Evolutionary conservation across 306 rosid species (phyloP), one percentile per base, ranked within the genome.

Genomic region (Lupinus albus): DNA sequence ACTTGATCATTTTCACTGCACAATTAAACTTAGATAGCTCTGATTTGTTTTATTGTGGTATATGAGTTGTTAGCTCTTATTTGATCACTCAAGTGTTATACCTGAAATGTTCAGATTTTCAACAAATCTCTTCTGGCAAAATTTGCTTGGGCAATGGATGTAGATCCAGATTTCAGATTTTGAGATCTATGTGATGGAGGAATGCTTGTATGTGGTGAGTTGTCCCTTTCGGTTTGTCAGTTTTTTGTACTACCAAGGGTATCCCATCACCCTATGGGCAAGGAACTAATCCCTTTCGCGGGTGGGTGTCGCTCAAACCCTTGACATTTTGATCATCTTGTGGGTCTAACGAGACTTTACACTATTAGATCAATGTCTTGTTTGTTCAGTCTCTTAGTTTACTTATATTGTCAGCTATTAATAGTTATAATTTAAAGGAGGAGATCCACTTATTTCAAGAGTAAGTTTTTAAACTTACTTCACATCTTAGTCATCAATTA

Each of bases 91-190:
- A 36, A 6, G 6, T 35, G 48, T 59, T 59, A 45, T 20, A 25
- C 30, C 14, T 60, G 65, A 5, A 60, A 15, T 38, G 9, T 3
- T 11, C 84, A 86, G 91, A 84, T 84, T 35, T 86, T 86, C 83
- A 84, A 83, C 78, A 86, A 86, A 78, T 74, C 88, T 56, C 86
- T 81, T 61, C 70, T 86, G 61, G 88, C 85, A 2, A 86, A 86
- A 78, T 86, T 86, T 70, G 69, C 82, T 30, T 86, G 91, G 91
- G 81, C 91, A 64, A 86, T 84, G 91, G 86, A 79, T 25, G 91
- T 86, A 8, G 88, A 81, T 50, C 88, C 86, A 0, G 88, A 84
- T 58, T 86, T 86, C 83, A 84, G 86, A 84, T 86, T 84, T 83
- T 86, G 79, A 86, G 68, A 38, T 46, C 50, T 38, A 45, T 15